Percentiles rank a stretch among this genome's conserved stretches.
Evolutionary conservation across 306 rosid genomes (phyloP).

Genomic region (Medicago arabica): DNA sequence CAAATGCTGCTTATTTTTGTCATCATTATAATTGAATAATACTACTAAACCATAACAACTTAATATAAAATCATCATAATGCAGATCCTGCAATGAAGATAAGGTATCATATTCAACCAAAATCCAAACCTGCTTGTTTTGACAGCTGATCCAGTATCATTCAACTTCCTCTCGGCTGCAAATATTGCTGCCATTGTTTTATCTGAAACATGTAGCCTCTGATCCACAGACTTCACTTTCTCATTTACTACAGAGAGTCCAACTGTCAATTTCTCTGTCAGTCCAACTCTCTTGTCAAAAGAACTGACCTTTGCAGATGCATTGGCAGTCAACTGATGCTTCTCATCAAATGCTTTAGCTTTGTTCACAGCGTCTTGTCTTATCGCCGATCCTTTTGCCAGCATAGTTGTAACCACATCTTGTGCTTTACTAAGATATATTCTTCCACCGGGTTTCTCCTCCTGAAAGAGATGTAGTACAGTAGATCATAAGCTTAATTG

Average conservation of each 20-base stretch:
- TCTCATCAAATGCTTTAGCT: conserved; percentile 98
- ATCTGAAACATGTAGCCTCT: conserved; percentile 85
- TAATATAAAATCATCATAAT: neutral
- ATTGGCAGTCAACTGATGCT: conserved; percentile 80
- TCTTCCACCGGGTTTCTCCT: conserved; percentile 65
- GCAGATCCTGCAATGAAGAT: conserved; percentile 27
- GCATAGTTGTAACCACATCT: conserved; percentile 73
- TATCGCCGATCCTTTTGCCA: conserved; percentile 86
- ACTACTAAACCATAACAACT: too few species aligned
- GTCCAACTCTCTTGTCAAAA: conserved; percentile 81
- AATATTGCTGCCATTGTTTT: conserved; percentile 93
- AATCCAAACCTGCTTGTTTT: conserved; percentile 82
- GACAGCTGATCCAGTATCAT: conserved; percentile 91
- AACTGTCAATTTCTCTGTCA: conserved; percentile 79
- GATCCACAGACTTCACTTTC: conserved; percentile 91
- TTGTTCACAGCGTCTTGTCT: conserved; percentile 86
- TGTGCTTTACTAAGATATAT: conserved; percentile 76
- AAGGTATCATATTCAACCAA: conserved; percentile 28
- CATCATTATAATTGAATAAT: too few species aligned
- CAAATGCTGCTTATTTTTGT: neutral
- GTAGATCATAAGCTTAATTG: conserved; percentile 24
- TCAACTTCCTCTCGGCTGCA: conserved; percentile 87
- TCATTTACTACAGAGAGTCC: conserved; percentile 86
- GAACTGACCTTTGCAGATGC: conserved; percentile 88
- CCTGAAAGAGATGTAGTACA: conserved; percentile 42